Percentiles rank a stretch among this genome's conserved stretches.
These are phyloP conservation scores for Ceratocystis albifundus DNA, from an alignment of 2,329 filamentous ascomycete species.

Conservation along the genomic window DNA sequence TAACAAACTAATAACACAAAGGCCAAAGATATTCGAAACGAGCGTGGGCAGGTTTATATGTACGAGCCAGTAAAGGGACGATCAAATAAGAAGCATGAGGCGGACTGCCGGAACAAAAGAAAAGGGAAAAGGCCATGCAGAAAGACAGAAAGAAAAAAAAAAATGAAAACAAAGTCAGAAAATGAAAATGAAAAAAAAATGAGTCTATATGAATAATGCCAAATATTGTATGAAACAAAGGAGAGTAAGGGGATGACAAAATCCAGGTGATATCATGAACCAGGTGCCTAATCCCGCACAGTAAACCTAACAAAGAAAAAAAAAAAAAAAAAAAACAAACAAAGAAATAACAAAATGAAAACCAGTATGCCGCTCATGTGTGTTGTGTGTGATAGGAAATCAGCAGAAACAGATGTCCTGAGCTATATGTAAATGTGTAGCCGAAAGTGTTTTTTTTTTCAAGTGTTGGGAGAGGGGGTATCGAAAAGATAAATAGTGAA, in stretches of 20 bases:
- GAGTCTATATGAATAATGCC: slow-evolving; percentile 2
- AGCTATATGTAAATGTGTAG: too few species aligned
- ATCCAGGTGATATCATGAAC: not conserved
- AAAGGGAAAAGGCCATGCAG: not conserved
- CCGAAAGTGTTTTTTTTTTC: not conserved
- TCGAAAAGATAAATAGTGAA: not conserved
- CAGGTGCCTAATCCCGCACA: not conserved
- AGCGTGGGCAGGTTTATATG: not conserved
- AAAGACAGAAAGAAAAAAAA: not conserved
- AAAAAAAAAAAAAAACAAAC: not conserved
- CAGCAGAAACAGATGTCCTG: not conserved
- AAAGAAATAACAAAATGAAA: not conserved
- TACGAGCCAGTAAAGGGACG: not conserved
- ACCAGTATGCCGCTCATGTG: slow-evolving; percentile 9
- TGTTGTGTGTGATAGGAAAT: not conserved
- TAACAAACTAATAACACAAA: too few species aligned
- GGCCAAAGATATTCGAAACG: too few species aligned
- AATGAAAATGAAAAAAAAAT: not conserved
- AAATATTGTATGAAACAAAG: not conserved
- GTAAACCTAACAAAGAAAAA: not conserved
- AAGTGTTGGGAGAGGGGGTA: not conserved
- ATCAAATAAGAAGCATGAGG: not conserved
- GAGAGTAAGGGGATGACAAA: too few species aligned
- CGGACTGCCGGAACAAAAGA: not conserved
- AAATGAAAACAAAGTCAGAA: not conserved